Evolutionary conservation across 768 basidiomycete species (phyloP), one percentile per base, ranked within the genome.

Genomic region (Russula foetens): DNA sequence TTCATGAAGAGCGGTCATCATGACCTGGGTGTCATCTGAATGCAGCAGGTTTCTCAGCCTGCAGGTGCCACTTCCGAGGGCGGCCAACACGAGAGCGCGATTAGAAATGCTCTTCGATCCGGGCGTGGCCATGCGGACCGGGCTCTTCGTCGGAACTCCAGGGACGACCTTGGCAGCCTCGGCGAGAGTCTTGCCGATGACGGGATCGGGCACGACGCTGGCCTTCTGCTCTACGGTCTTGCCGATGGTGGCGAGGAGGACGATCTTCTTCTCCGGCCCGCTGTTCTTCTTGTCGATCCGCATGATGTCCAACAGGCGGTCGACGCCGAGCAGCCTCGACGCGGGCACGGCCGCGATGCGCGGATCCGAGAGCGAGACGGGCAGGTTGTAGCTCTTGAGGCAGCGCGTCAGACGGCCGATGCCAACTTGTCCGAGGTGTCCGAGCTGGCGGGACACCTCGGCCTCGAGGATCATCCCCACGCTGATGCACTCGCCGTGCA

Each of bases 21-120:
- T 99, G 56, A 99, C 96, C 67, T 95, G 93, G 0, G 97, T 99
- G 70, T 99, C 96, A 68, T 98, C 96, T 4, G 94, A 97, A 70
- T 98, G 96, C 38, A 99, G 77, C 6, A 99, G 75, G 67, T 99
- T 99, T 72, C 78, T 86, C 58, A 99, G 75, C 63, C 87, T 79
- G 73, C 95, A 97, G 0, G 87, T 91, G 1, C 96, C 97, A 48
- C 81, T 83, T 0, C 84, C 93, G 15, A 99, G 83, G 1, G 96
- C 94, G 9, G 97, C 96, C 29, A 99, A 83, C 1, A 98, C 86
- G 43, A 99, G 77, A 0, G 91, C 93, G 33, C 96, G 85, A 71
- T 98, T 98, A 0, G 93, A 97, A 66, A 99, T 89, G 69, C 90
- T 94, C 76, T 99, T 98, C 26, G 90, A 92, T 12, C 97, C 96